Conservation (phyloP, 345 rosid genomes). For the Iberis pinnata region DNA sequence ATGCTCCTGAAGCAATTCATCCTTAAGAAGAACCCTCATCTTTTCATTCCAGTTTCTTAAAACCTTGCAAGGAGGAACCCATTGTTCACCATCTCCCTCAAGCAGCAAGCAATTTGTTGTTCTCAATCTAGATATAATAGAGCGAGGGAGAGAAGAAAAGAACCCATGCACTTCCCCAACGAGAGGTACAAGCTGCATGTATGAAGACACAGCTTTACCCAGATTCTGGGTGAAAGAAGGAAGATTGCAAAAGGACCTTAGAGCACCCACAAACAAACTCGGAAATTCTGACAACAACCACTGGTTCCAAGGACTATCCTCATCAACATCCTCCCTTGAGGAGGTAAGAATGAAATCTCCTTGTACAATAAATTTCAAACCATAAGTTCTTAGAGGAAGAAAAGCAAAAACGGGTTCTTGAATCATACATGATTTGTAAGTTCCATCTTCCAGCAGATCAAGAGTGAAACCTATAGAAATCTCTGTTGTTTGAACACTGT, state of each 20-base stretch:
- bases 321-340: conserved; percentile 96
- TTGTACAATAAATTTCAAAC: conserved; percentile 87
- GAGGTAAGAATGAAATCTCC: conserved; percentile 97
- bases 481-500: conserved; percentile 62
- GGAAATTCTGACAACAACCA: conserved; percentile 79
- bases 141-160: conserved; percentile 69
- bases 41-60: conserved; percentile 78
- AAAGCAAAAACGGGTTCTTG: conserved; percentile 87
- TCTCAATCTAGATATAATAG: conserved; percentile 52
- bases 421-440: conserved; percentile 48
- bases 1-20: conserved; percentile 57
- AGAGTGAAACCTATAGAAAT: conserved; percentile 78
- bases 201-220: conserved; percentile 74
- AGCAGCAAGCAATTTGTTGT: conserved; percentile 64
- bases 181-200: conserved; percentile 86
- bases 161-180: conserved; percentile 91
- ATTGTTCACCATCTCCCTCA: conserved; percentile 59
- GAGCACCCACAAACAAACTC: conserved; percentile 62
- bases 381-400: conserved; percentile 92
- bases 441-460: conserved; percentile 51
- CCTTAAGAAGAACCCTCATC: conserved; percentile 49
- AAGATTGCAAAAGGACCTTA: conserved; percentile 63
- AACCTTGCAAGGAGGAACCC: conserved; percentile 92
- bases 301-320: conserved; percentile 90
- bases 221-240: conserved; percentile 70